Percentiles rank a stretch among this genome's conserved stretches.
These are phyloP conservation scores for Rhizopogon vesiculosus DNA, from an alignment of 768 basidiomycete genomes.

Conservation along the genomic window DNA sequence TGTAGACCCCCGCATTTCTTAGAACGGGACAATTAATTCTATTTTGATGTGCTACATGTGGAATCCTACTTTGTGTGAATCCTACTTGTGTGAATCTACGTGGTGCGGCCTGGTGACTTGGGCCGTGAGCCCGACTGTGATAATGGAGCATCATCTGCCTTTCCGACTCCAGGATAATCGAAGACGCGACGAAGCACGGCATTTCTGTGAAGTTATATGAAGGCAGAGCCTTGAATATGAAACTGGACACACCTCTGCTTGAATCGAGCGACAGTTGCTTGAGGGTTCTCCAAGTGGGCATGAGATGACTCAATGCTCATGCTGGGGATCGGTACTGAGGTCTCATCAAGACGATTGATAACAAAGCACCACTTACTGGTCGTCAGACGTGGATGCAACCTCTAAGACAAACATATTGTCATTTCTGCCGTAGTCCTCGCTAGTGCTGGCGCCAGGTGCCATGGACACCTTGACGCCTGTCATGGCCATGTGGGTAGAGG, in stretches of 20 bases:
- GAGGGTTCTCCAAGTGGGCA: conserved; percentile 33
- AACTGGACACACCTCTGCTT: conserved; percentile 51
- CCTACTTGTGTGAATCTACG: not conserved
- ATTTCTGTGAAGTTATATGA: conserved; percentile 35
- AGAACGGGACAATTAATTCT: not conserved
- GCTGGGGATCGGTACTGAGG: conserved; percentile 2
- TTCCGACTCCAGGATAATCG: conserved; percentile 37
- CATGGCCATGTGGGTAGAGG: conserved; percentile 42
- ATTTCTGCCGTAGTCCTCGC: conserved; percentile 44
- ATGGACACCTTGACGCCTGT: conserved; percentile 63
- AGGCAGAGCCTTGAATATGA: not conserved
- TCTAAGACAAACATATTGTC: conserved; percentile 75
- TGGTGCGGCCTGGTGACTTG: conserved; percentile 2
- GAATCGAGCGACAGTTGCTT: conserved; percentile 53
- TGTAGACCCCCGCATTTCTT: conserved; percentile 7
- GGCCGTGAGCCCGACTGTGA: conserved; percentile 7
- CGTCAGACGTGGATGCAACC: conserved; percentile 47
- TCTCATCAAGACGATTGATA: not conserved
- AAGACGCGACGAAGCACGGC: conserved; percentile 51
- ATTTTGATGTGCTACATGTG: conserved; percentile 5
- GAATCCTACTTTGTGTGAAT: not conserved
- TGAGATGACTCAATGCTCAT: conserved; percentile 24
- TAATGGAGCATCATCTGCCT: conserved; percentile 1
- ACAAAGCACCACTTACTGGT: conserved; percentile 27
- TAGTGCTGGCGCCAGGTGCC: conserved; percentile 66